Evolutionary conservation across 1,139 yeast species (phyloP), one percentile per base, ranked within the genome.

Genomic region (Geotrichum reessii): DNA sequence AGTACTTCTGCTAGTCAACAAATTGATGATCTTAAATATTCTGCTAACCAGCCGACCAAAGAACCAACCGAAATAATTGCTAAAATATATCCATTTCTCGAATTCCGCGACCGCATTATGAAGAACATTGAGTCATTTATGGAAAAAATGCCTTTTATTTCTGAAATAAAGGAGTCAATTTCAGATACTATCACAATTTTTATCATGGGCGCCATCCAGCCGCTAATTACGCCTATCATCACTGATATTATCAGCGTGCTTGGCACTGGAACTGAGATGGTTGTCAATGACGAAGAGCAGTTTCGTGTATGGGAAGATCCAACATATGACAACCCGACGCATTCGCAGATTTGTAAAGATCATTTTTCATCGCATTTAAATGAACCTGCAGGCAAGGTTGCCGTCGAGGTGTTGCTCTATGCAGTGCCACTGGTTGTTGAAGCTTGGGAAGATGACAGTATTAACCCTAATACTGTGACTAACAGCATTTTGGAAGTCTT

Each of bases 341-440:
- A 66, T 54, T 61, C 65, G 8, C 64, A 64, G 59, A 53, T 66
- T 21, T 63, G 67, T 22, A 66, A 66, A 56, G 68, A 66, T 49
- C 68, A 66, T 49, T 66, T 66, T 52, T 63, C 67, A 11, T 50
- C 62, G 22, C 62, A 64, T 40, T 57, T 66, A 19, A 65, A 73
- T 31, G 74, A 71, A 25, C 67, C 66, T 1, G 83, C 81, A 17
- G 82, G 83, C 8, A 71, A 70, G 49, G 78, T 79, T 3, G 83
- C 84, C 2, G 71, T 77, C 57, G 81, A 78, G 0, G 69, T 79
- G 67, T 73, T 81, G 59, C 78, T 77, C 77, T 73, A 77, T 57
- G 82, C 81, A 31, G 78, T 80, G 1, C 80, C 81, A 9, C 78
- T 81, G 75, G 79, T 79, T 17, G 62, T 64, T 8, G 46, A 55